These are phyloP conservation scores for Picochlorum sp. DNA, from an alignment of 139 green algal species.

Conservation along the genomic window DNA sequence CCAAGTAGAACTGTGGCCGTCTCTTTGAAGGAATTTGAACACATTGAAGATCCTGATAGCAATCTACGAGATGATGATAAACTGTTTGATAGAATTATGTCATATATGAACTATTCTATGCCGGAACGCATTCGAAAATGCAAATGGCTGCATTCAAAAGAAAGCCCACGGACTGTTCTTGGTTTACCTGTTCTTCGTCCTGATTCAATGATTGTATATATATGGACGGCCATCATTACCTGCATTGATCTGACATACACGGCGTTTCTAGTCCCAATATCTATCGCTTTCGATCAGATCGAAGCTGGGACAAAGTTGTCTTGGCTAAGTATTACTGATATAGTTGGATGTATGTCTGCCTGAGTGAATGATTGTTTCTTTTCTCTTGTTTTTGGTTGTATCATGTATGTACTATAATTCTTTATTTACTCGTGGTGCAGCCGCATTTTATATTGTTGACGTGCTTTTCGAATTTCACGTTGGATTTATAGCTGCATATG, in stretches of 20 bases:
- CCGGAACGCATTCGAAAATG: neutral
- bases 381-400: too few species aligned
- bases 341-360: neutral
- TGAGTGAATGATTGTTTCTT: neutral
- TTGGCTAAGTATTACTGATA: conserved; percentile 7
- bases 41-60: neutral
- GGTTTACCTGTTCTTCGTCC: neutral
- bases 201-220: neutral
- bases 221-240: neutral
- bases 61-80: neutral
- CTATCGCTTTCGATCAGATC: conserved; percentile 10
- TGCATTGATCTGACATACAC: conserved; percentile 19
- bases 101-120: neutral
- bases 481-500: conserved; percentile 6
- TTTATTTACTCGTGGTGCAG: neutral
- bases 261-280: conserved; percentile 16
- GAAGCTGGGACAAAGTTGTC: neutral
- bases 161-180: neutral
- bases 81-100: neutral
- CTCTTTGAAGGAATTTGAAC: neutral
- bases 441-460: neutral
- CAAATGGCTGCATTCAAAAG: too few species aligned
- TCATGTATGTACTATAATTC: neutral
- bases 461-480: conserved; percentile 4
- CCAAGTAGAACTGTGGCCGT: neutral